Evolutionary conservation across 169 alveolate species (phyloP), one percentile per base, ranked within the genome.

Genomic region (Condylostoma magnum): DNA sequence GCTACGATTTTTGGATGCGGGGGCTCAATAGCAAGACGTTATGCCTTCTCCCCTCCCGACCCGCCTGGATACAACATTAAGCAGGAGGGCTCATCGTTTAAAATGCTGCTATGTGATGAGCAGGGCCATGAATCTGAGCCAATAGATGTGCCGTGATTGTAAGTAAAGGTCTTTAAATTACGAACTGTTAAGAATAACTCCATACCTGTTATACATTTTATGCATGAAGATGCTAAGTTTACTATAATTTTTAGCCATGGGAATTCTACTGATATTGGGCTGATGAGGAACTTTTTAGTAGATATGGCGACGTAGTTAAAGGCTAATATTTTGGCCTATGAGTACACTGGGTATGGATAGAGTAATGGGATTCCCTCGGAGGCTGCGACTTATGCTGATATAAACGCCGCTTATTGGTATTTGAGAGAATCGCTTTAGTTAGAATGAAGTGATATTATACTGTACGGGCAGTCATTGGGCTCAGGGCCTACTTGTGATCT

Each of bases 311-410:
- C 28, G n/a, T 53, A 67, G n/a, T 73, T 70, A 20, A 72, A 67
- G 30, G 93, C 79, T 3, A 91, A 91, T 75, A 65, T 91, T n/a
- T 55, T 94, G 18, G 85, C 95, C 47, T 94, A 92, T 70, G 98
- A 94, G 48, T 94, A 94, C 84, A 77, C 94, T 43, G 98, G 98
- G n/a, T 94, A 94, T 78, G 98, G 98, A 28, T 55, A 74, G 52
- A 80, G 93, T 44, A 80, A 76, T 38, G 96, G 96, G 4, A 67
- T 56, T 10, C 84, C 94, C 6, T 71, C 93, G 3, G 97, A 92
- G 63, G 60, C 36, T 25, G 69, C 83, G 34, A 38, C 84, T 25
- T 87, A 90, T 76, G 65, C 53, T 8, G 90, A 90, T 66, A 85
- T 93, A 8, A 75, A 71, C 50, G 67, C 81, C 18, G 95, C 89